Evolutionary conservation across 2,329 filamentous ascomycete genomes (phyloP).

Genomic region (Phyllosticta paracitricarpa): DNA sequence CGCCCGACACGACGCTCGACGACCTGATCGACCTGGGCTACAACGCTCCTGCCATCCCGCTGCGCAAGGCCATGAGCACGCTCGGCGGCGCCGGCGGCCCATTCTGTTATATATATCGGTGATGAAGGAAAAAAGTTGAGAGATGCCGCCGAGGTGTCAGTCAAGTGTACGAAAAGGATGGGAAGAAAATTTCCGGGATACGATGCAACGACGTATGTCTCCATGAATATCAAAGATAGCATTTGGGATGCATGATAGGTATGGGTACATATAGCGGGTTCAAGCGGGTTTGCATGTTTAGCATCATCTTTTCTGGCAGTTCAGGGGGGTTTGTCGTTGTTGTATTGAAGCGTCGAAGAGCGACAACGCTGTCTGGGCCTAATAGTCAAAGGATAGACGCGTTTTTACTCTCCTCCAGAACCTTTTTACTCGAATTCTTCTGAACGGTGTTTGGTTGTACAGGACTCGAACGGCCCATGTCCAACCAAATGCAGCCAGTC

Average conservation of each 20-base stretch:
- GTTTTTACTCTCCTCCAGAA: no score
- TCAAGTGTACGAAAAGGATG: background rate
- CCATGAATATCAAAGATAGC: background rate
- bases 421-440: no score
- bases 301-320: background rate
- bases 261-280: background rate
- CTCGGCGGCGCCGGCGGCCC: slow-evolving; percentile 34
- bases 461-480: no score
- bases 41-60: slow-evolving; percentile 22
- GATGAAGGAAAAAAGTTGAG: slow-evolving; percentile 4
- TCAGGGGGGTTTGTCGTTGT: no score
- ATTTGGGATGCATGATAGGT: background rate
- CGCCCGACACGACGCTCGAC: slow-evolving; percentile 37
- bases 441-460: no score
- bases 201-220: background rate
- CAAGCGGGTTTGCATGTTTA: background rate
- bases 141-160: background rate
- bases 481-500: no score
- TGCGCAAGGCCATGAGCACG: slow-evolving; percentile 33
- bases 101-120: slow-evolving; percentile 38
- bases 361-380: no score
- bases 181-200: background rate
- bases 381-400: no score
- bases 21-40: slow-evolving; percentile 33
- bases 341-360: no score